Conservation (phyloP, 306 rosid species). For the Malus sylvestris region DNA sequence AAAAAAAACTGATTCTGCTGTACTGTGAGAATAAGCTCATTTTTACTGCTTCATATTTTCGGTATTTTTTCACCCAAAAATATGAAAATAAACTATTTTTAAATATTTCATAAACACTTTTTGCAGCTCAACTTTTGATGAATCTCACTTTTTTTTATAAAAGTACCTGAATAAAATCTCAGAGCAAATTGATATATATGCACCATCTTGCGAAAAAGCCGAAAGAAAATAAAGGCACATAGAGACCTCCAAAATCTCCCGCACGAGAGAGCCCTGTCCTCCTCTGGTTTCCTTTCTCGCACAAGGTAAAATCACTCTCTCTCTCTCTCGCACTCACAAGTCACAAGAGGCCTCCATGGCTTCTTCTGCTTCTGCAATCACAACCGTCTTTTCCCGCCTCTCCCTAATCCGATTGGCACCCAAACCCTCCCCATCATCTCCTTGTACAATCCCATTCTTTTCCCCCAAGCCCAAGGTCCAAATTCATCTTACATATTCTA, state of each 20-base stretch:
- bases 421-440: conserved; percentile 3
- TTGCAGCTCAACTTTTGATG: too few relatives aligned
- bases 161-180: too few relatives aligned
- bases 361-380: conserved; percentile 24
- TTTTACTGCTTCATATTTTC: too few relatives aligned
- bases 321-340: not conserved
- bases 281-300: not conserved
- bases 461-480: conserved; percentile 41
- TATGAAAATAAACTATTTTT: too few relatives aligned
- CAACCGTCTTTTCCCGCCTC: conserved; percentile 29
- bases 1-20: too few relatives aligned
- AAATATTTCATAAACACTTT: too few relatives aligned
- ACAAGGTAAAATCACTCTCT: not conserved
- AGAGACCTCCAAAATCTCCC: not conserved
- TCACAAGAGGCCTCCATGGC: conserved; percentile 32
- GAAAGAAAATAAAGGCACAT: not conserved
- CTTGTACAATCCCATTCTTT: conserved; percentile 29
- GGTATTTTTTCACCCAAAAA: too few relatives aligned
- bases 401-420: conserved; percentile 34
- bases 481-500: not conserved
- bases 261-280: not conserved
- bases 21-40: too few relatives aligned
- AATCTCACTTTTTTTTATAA: too few relatives aligned
- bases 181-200: too few relatives aligned
- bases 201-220: too few relatives aligned